phyloP scores from a whole-genome alignment of 208 protist genomes.

The Leishmania amazonensis region DNA sequence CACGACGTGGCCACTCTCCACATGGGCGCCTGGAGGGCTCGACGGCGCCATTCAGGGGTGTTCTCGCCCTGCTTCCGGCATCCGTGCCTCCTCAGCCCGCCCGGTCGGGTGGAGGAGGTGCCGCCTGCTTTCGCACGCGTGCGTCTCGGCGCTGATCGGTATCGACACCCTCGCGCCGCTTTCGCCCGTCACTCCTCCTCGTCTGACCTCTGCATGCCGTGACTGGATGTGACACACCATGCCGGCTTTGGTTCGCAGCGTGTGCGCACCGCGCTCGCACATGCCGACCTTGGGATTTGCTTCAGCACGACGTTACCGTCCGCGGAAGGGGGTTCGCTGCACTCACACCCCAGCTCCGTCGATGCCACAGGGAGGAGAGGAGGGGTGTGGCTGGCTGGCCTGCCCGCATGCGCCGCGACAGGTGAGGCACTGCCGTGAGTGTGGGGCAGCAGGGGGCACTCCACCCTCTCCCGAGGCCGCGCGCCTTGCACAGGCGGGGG shows the following conservation, averaged over 20 bases:
- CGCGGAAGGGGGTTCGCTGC: too few relatives aligned
- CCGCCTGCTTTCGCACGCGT: too few relatives aligned
- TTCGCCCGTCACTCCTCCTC: too few relatives aligned
- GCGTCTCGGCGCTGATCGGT: too few relatives aligned
- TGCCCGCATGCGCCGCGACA: not conserved
- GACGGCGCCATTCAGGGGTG: not conserved
- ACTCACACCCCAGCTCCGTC: not conserved
- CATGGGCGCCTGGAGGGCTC: not conserved
- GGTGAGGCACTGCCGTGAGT: not conserved
- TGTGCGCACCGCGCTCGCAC: too few relatives aligned
- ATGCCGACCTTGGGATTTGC: too few relatives aligned
- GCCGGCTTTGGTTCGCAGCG: too few relatives aligned
- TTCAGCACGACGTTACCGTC: too few relatives aligned
- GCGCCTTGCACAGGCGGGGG: not conserved
- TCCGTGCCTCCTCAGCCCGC: not conserved
- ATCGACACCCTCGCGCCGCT: too few relatives aligned
- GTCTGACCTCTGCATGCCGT: too few relatives aligned
- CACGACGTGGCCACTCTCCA: not conserved
- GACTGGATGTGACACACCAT: too few relatives aligned
- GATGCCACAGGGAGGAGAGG: not conserved
- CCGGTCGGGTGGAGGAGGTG: too few relatives aligned
- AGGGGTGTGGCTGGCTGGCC: not conserved
- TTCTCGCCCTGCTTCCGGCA: not conserved
- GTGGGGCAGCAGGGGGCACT: not conserved
- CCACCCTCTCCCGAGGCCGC: not conserved